Evolutionary conservation across 768 basidiomycete genomes (phyloP).

Genomic region (Lentinula raphanica): DNA sequence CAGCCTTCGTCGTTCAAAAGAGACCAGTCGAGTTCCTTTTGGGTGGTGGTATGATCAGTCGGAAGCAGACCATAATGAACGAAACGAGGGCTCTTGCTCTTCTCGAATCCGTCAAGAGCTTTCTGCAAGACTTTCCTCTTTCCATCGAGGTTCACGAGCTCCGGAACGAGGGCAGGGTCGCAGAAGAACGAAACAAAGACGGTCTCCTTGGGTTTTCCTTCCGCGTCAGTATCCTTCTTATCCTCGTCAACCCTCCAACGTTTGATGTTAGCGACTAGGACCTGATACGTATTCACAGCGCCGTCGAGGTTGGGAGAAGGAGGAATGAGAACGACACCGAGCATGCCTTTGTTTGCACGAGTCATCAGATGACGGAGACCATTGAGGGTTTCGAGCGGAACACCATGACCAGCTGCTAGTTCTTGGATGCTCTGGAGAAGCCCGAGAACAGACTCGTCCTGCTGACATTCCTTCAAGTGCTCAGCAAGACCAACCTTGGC

Average conservation of each 20-base stretch:
- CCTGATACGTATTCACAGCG: constrained; percentile 8
- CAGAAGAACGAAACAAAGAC: constrained; percentile 9
- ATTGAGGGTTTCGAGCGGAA: constrained; percentile 1
- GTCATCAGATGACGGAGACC: constrained; percentile 4
- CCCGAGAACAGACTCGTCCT: constrained; percentile 11
- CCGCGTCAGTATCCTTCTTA: constrained; percentile 3
- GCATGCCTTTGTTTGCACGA: constrained; percentile 1
- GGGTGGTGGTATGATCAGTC: background rate
- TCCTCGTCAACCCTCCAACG: constrained; percentile 9
- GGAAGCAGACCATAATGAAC: constrained; percentile 5
- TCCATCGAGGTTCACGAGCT: constrained; percentile 3
- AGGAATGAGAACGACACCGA: constrained; percentile 10
- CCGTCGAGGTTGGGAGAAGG: constrained; percentile 8
- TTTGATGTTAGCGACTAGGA: constrained; percentile 7
- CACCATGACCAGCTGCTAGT: background rate
- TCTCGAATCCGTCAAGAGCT: constrained; percentile 1
- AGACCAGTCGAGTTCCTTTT: constrained; percentile 11
- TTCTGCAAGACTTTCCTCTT: background rate
- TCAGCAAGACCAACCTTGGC: background rate
- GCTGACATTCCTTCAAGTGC: constrained; percentile 2
- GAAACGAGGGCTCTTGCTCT: constrained; percentile 3
- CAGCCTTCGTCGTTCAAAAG: constrained; percentile 13
- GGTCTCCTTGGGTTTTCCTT: constrained; percentile 4
- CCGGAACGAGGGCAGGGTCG: constrained; percentile 1
- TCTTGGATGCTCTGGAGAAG: constrained; percentile 5